Evolutionary conservation across 805 yeast genomes (phyloP).

Genomic region (Metschnikowia bowlesiae): DNA sequence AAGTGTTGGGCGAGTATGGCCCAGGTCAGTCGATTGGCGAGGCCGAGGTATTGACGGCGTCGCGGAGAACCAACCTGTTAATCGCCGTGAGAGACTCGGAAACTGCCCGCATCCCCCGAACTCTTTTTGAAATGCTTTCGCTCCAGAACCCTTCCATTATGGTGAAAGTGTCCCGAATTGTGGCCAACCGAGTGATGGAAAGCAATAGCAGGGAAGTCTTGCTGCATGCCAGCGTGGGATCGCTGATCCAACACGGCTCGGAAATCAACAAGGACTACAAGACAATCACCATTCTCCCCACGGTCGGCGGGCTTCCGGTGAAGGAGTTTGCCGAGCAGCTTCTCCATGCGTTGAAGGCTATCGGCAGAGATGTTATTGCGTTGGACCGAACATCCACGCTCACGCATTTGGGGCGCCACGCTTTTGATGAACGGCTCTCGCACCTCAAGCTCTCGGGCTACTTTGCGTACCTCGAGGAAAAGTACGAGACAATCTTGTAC

Average conservation of each 20-base stretch:
- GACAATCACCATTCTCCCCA: constrained; percentile 82
- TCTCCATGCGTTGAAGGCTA: constrained; percentile 63
- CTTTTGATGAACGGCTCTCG: constrained; percentile 79
- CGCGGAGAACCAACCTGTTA: constrained; percentile 61
- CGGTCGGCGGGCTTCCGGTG: constrained; percentile 78
- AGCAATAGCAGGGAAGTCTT: constrained; percentile 18
- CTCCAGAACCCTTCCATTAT: constrained; percentile 83
- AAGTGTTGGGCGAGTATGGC: constrained; percentile 71
- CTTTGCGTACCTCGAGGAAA: constrained; percentile 86
- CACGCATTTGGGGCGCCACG: constrained; percentile 81
- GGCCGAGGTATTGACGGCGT: constrained; percentile 84
- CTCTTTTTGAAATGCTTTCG: constrained; percentile 80
- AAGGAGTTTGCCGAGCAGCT: constrained; percentile 75
- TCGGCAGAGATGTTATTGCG: constrained; percentile 69
- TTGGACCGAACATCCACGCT: constrained; percentile 81
- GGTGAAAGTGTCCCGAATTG: constrained; percentile 83
- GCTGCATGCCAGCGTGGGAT: constrained; percentile 21
- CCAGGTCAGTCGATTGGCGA: constrained; percentile 96
- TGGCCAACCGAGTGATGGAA: constrained; percentile 55
- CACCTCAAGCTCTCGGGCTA: constrained; percentile 82
- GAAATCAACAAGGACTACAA: constrained; percentile 51
- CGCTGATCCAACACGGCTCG: constrained; percentile 5
- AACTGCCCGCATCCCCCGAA: constrained; percentile 86
- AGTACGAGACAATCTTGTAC: constrained; percentile 81
- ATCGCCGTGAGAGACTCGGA: constrained; percentile 93